phyloP scores from a whole-genome alignment of 495 filamentous ascomycete species.

The Hypoxylon crocopeplum region DNA sequence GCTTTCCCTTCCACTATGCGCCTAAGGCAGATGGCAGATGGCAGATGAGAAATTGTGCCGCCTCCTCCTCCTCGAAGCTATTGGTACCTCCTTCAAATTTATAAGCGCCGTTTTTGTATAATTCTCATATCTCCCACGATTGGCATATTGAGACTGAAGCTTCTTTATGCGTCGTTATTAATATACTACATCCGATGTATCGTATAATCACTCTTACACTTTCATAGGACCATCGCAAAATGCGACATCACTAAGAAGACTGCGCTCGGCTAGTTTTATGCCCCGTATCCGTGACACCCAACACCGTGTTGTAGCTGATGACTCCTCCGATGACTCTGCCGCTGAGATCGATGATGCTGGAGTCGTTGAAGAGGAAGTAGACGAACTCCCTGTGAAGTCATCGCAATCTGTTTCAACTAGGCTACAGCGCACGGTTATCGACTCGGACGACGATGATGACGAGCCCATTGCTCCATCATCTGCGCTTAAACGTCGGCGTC shows the following conservation, averaged over 20 bases:
- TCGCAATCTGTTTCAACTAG: slow-evolving; percentile 39
- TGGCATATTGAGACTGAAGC: too few species aligned
- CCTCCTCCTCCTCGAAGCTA: neutral
- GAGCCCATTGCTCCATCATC: slow-evolving; percentile 13
- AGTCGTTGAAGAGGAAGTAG: slow-evolving; percentile 13
- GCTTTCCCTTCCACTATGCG: too few species aligned
- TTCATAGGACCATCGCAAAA: slow-evolving; percentile 4
- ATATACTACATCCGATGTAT: too few species aligned
- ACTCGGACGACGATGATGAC: slow-evolving; percentile 11
- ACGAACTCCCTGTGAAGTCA: slow-evolving; percentile 13
- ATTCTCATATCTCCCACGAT: too few species aligned
- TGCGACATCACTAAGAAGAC: neutral
- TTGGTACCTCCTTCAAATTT: neutral
- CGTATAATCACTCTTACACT: slow-evolving; percentile 7
- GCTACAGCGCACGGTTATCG: slow-evolving; percentile 20
- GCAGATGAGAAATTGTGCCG: too few species aligned
- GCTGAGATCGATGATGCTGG: slow-evolving; percentile 17
- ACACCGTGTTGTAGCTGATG: neutral
- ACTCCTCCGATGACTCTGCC: slow-evolving; percentile 31
- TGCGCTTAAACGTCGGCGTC: slow-evolving; percentile 20
- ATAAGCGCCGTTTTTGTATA: too few species aligned
- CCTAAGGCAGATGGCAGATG: too few species aligned
- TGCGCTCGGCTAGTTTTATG: slow-evolving; percentile 31
- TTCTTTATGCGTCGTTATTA: too few species aligned
- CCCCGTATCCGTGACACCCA: slow-evolving; percentile 4